These are phyloP conservation scores for Dipteronia dyeriana DNA, from an alignment of 345 rosid genomes.

Conservation along the genomic window DNA sequence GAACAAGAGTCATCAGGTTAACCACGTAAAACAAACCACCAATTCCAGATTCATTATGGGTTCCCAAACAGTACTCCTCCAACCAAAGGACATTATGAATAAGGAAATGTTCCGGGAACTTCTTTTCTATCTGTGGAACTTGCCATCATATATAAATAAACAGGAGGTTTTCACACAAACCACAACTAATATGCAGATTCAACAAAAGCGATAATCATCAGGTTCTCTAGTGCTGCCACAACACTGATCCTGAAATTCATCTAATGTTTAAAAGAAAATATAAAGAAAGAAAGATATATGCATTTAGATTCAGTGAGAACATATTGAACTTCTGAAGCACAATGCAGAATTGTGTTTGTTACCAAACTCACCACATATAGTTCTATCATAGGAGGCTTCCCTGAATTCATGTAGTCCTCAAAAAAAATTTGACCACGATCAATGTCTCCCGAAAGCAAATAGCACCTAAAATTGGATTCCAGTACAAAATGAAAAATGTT, in stretches of 20 bases:
- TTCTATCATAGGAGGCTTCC: conserved; percentile 49
- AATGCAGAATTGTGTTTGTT: background rate
- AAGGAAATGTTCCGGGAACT: background rate
- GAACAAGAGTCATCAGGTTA: conserved; percentile 1
- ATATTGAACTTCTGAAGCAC: background rate
- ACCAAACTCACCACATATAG: conserved; percentile 63
- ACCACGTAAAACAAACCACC: background rate
- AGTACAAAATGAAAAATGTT: background rate
- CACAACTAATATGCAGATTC: background rate
- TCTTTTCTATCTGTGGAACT: background rate
- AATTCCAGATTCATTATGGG: background rate
- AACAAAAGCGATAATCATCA: background rate
- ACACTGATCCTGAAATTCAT: background rate
- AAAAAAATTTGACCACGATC: conserved; percentile 63
- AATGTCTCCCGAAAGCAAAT: conserved; percentile 68
- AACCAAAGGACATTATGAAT: background rate
- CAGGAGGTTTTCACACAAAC: conserved; percentile 1
- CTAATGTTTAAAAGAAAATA: background rate
- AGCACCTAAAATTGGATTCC: conserved; percentile 57
- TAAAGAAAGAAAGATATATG: background rate
- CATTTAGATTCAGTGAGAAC: background rate
- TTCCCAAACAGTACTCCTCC: background rate
- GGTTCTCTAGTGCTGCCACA: background rate
- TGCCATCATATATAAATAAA: background rate
- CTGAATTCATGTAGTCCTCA: conserved; percentile 59